phyloP scores from a whole-genome alignment of 2,329 filamentous ascomycete species.

The Albophoma yamanashiensis region DNA sequence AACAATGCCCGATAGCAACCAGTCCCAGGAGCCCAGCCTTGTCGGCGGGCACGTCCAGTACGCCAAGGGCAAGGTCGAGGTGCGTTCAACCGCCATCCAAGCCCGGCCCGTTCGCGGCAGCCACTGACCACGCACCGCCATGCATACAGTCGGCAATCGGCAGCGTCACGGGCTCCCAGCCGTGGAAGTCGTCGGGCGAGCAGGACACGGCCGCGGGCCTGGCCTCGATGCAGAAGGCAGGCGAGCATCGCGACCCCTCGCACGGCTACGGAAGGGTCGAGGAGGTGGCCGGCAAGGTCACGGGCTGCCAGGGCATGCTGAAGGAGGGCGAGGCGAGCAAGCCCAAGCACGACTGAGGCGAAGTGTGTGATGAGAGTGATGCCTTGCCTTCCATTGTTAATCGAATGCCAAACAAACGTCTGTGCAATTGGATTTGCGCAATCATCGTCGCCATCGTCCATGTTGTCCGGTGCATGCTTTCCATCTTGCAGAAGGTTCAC shows the following conservation, averaged over 20 bases:
- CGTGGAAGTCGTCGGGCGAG: conserved; percentile 54
- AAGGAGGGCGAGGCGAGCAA: conserved; percentile 46
- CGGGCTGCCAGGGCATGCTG: conserved; percentile 61
- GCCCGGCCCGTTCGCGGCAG: neutral
- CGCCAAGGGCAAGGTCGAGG: conserved; percentile 57
- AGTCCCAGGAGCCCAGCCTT: conserved; percentile 43
- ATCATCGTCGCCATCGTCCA: neutral
- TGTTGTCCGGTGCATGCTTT: neutral
- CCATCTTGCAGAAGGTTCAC: neutral
- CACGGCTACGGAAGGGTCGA: conserved; percentile 53
- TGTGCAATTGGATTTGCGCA: neutral
- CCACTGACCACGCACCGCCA: neutral
- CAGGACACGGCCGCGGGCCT: conserved; percentile 53
- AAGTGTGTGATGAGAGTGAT: neutral
- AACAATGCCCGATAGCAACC: conserved; percentile 19
- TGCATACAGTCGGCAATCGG: conserved; percentile 44
- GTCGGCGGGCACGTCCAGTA: conserved; percentile 56
- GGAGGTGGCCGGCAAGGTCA: conserved; percentile 50
- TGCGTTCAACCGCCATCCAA: conserved; percentile 17
- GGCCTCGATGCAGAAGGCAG: conserved; percentile 50
- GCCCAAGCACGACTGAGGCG: conserved; percentile 13
- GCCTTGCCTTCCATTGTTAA: neutral
- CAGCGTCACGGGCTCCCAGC: conserved; percentile 46
- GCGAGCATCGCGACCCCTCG: conserved; percentile 41
- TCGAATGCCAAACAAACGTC: neutral